Evolutionary conservation across 805 yeast genomes (phyloP).

Genomic region (Candida corydali): DNA sequence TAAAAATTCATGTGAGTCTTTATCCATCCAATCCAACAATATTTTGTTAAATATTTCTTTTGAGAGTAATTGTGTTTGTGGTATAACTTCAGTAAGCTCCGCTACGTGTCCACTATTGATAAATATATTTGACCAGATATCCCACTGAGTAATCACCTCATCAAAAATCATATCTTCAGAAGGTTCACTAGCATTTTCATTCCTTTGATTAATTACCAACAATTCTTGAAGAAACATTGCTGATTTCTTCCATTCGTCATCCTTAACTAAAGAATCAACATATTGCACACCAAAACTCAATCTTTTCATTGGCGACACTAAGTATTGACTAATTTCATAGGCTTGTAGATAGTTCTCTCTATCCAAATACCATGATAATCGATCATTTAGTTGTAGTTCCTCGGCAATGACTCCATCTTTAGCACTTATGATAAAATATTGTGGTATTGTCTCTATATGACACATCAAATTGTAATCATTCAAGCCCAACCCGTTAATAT

Average conservation of each 20-base stretch:
- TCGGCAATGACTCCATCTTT: conserved; percentile 76
- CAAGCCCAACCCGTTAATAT: conserved; percentile 56
- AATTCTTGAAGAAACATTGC: conserved; percentile 34
- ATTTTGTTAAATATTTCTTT: conserved; percentile 33
- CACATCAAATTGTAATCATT: conserved; percentile 76
- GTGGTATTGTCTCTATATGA: conserved; percentile 37
- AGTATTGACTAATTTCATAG: conserved; percentile 68
- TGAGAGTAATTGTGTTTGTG: conserved; percentile 30
- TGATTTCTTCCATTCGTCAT: conserved; percentile 53
- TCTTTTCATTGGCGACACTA: conserved; percentile 48
- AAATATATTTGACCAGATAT: conserved; percentile 53
- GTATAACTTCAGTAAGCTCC: conserved; percentile 52
- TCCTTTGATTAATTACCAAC: conserved; percentile 1
- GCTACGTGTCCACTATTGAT: conserved; percentile 43
- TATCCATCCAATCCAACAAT: conserved; percentile 45
- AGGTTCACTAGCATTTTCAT: conserved; percentile 25
- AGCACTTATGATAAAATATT: conserved; percentile 72
- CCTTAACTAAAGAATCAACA: conserved; percentile 39
- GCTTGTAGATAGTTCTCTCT: conserved; percentile 58
- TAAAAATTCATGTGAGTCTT: conserved; percentile 29
- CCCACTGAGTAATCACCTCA: conserved; percentile 51
- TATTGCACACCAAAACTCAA: conserved; percentile 58
- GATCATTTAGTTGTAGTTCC: conserved; percentile 66
- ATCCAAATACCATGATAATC: conserved; percentile 67
- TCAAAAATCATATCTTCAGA: conserved; percentile 16